These are phyloP conservation scores for Oryza glaberrima DNA, from an alignment of 176 grass and related monocot species.

Conservation along the genomic window DNA sequence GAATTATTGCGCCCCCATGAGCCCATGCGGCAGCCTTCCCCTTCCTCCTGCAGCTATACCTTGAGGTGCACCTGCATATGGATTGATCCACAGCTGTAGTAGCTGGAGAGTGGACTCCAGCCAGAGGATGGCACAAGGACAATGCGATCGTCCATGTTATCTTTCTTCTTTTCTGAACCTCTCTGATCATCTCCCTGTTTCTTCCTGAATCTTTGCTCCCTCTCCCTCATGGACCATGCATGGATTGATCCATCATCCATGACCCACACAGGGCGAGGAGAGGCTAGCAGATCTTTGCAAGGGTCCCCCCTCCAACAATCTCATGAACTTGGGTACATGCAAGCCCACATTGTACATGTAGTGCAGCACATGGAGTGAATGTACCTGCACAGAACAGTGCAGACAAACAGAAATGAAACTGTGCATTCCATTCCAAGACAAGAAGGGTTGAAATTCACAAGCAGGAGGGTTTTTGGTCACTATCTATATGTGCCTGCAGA, in stretches of 20 bases:
- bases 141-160: neutral
- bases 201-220: neutral
- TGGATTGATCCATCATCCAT: neutral
- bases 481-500: neutral
- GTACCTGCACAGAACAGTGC: no score
- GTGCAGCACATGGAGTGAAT: no score
- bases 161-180: neutral
- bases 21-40: neutral
- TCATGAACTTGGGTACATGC: neutral
- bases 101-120: slow-evolving; percentile 4
- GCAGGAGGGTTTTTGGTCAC: neutral
- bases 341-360: neutral
- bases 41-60: neutral
- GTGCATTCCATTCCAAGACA: neutral
- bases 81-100: no score
- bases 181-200: neutral
- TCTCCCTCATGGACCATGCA: neutral
- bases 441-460: neutral
- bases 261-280: neutral
- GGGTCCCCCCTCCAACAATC: neutral
- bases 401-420: neutral
- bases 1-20: no score
- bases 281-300: neutral
- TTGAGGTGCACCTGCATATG: no score
- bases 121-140: neutral